A percentile compares a stretch with the other conserved stretches of the same genome.
These are phyloP conservation scores for Pluteus cervinus DNA, from an alignment of 768 basidiomycete genomes.

Conservation along the genomic window DNA sequence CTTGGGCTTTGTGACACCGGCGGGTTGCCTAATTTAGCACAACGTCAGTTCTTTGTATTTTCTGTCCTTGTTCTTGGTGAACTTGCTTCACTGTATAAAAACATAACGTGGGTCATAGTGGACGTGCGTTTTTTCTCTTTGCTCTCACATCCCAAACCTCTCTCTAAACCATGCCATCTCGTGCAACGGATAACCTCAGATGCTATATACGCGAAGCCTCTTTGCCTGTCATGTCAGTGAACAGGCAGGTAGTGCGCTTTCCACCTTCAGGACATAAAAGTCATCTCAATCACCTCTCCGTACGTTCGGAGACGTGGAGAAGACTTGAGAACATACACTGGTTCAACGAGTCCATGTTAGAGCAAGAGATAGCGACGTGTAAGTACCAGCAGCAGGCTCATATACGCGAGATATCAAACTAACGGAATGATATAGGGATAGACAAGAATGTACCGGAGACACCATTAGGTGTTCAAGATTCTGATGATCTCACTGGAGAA, in stretches of 20 bases:
- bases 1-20: too few relatives aligned
- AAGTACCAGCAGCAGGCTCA: neutral
- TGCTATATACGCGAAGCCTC: constrained; percentile 39
- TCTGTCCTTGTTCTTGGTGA: too few relatives aligned
- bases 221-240: constrained; percentile 36
- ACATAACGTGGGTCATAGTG: too few relatives aligned
- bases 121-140: too few relatives aligned
- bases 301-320: constrained; percentile 44
- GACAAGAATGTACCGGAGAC: constrained; percentile 27
- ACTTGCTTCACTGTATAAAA: too few relatives aligned
- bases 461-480: constrained; percentile 28
- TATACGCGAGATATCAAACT: neutral
- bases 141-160: constrained; percentile 1
- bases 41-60: too few relatives aligned
- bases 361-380: constrained; percentile 32
- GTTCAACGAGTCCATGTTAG: constrained; percentile 29
- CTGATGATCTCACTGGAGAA: constrained; percentile 32
- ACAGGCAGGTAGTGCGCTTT: constrained; percentile 21
- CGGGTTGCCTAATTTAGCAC: too few relatives aligned
- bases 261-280: constrained; percentile 39
- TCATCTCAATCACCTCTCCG: constrained; percentile 35
- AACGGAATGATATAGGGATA: constrained; percentile 25
- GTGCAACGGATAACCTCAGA: constrained; percentile 37
- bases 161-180: constrained; percentile 14
- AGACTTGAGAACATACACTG: constrained; percentile 42